Percentiles rank a stretch among this genome's conserved stretches.
phyloP scores from a whole-genome alignment of 805 yeast genomes.

The Brettanomyces anomalus region DNA sequence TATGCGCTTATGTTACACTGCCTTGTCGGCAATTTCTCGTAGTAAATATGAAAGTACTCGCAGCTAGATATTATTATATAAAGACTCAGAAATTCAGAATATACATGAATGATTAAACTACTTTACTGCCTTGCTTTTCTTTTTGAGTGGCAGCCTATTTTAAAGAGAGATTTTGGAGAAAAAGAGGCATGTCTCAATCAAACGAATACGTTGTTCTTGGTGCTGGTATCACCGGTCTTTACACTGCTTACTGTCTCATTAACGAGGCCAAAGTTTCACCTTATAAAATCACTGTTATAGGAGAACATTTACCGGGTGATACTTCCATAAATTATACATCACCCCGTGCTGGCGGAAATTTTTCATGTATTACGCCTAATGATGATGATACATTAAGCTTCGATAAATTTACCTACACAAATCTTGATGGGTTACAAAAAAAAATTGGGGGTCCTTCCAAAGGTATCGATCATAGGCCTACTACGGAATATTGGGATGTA shows the following conservation, averaged over 20 bases:
- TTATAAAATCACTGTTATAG: slow-evolving; percentile 44
- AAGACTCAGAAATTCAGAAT: too few relatives aligned
- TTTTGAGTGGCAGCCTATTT: too few relatives aligned
- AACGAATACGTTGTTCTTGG: slow-evolving; percentile 28
- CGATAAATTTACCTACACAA: slow-evolving; percentile 50
- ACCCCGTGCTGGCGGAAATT: slow-evolving; percentile 73
- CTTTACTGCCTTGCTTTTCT: too few relatives aligned
- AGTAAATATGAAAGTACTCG: too few relatives aligned
- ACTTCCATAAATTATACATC: slow-evolving; percentile 66
- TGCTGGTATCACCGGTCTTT: slow-evolving; percentile 60
- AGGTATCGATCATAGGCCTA: slow-evolving; percentile 48
- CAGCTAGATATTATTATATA: too few relatives aligned
- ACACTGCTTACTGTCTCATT: slow-evolving; percentile 45
- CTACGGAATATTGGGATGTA: slow-evolving; percentile 53
- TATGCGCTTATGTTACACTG: neutral
- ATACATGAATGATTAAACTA: too few relatives aligned
- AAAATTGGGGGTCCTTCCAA: slow-evolving; percentile 40
- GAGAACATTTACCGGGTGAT: slow-evolving; percentile 71
- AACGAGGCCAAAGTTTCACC: slow-evolving; percentile 31
- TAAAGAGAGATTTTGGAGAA: too few relatives aligned
- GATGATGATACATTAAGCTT: slow-evolving; percentile 40
- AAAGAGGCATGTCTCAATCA: slow-evolving; percentile 3
- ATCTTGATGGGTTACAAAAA: slow-evolving; percentile 33
- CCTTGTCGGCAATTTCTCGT: too few relatives aligned
- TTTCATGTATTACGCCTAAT: slow-evolving; percentile 51